Percentiles rank a stretch among this genome's conserved stretches.
Conservation (phyloP, 345 rosid genomes). For the Gossypium sturtianum region DNA sequence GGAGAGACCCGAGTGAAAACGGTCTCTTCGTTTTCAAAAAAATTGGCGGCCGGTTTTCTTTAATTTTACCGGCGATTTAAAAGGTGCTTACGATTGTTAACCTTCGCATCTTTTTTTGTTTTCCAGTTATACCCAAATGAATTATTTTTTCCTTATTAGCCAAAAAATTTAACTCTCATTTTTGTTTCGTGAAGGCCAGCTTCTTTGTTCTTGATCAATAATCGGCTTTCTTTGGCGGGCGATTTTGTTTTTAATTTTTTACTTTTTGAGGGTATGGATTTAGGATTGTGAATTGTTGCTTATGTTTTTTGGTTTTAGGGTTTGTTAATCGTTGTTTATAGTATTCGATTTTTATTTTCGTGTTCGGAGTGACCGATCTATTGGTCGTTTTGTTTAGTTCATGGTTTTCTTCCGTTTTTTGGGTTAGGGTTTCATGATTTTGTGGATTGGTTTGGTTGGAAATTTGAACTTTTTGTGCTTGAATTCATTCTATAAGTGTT, state of each 20-base stretch:
- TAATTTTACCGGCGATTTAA: constrained; percentile 43
- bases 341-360: constrained; percentile 29
- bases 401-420: constrained; percentile 5
- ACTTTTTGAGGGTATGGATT: neutral
- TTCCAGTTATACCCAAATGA: constrained; percentile 13
- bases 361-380: constrained; percentile 47
- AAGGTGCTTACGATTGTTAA: constrained; percentile 42
- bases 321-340: constrained; percentile 35
- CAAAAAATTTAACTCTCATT: constrained; percentile 1
- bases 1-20: constrained; percentile 14
- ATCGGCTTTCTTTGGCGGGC: constrained; percentile 21
- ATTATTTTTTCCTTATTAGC: neutral
- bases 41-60: constrained; percentile 30
- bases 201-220: constrained; percentile 7
- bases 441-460: constrained; percentile 4
- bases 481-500: neutral
- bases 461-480: neutral
- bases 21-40: constrained; percentile 13
- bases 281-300: constrained; percentile 18
- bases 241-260: constrained; percentile 17
- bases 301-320: constrained; percentile 20
- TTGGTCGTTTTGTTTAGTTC: constrained; percentile 29
- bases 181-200: constrained; percentile 23
- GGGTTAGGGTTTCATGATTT: constrained; percentile 12
- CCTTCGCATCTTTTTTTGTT: constrained; percentile 31